Evolutionary conservation across 2,329 filamentous ascomycete genomes (phyloP), one percentile per base, ranked within the genome.

Genomic region (Exophiala calicioides): DNA sequence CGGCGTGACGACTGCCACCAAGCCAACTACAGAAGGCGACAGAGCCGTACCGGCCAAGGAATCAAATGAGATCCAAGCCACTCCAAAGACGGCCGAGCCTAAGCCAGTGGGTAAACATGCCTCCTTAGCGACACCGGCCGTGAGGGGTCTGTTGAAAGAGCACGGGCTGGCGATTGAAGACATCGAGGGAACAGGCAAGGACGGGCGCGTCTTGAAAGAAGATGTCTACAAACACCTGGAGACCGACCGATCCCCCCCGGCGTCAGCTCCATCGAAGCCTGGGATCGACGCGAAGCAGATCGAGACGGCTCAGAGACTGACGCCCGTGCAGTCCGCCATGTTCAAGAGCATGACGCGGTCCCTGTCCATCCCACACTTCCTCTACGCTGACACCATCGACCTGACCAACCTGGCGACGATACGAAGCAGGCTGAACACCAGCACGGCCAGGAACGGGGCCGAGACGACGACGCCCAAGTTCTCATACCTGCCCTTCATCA

Each of bases 341-440:
- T 97, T 95, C 82, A 96, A 94, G 73, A 80, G 84, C 50, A 98
- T 98, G 93, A 96, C 91, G 10, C 83, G 83, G 48, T 96, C 91
- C 2, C 78, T 98, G 54, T 81, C 71, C 39, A 97, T 96, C 60
- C 93, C 93, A 0, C 93, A 97, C 69, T 96, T 98, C 70, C 81
- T 97, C 51, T 98, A 95, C 71, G 86, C 89, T 29, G 90, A 95
- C 68, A 88, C 91, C 64, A 76, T 95, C 38, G 86, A 94, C 70
- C 85, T 96, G 66, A 84, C 86, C 32, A 75, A 78, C 29, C 78
- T 98, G 3, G 82, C 82, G 48, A 70, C 79, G 37, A 77, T 96
- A 41, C 87, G 93, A 35, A 74, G 76, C 53, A 84, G 81, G 36
- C 78, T 96, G 47, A 95, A 95, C 69, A 77, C 76, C n/a, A n/a